These are phyloP conservation scores for Mycena haematopus DNA, from an alignment of 768 basidiomycete species.

Conservation along the genomic window DNA sequence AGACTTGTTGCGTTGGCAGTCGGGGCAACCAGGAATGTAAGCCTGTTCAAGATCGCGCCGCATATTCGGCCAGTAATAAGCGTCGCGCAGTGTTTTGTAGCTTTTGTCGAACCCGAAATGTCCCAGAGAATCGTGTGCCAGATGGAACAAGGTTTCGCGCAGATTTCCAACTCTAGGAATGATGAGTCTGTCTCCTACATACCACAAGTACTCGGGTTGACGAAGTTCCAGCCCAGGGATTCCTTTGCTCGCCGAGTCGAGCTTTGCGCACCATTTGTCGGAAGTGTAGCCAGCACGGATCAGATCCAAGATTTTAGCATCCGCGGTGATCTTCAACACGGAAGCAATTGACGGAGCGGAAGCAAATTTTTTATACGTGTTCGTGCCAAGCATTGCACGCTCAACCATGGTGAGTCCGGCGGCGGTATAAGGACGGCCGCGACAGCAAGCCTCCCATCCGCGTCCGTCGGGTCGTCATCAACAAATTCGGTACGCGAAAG, in stretches of 20 bases:
- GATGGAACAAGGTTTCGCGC: no score
- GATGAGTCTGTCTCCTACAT: no score
- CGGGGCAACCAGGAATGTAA: constrained; percentile 36
- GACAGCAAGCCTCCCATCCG: no score
- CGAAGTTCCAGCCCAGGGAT: not conserved
- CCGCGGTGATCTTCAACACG: not conserved
- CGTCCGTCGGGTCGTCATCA: not conserved
- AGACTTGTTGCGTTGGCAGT: constrained; percentile 42
- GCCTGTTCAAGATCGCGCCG: constrained; percentile 17
- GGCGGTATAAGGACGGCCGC: no score
- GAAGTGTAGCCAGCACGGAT: not conserved
- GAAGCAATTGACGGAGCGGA: not conserved
- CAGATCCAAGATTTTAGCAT: not conserved
- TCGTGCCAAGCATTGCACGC: not conserved
- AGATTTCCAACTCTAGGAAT: no score
- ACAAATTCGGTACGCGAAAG: not conserved
- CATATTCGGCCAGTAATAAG: constrained; percentile 31
- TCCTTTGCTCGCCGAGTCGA: not conserved
- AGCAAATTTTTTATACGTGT: not conserved
- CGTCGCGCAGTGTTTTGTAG: no score
- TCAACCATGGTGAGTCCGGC: not conserved
- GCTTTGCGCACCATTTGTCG: not conserved
- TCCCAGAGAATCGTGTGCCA: no score
- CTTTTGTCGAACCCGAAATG: no score
- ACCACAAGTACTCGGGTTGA: not conserved